Percentiles rank a stretch among this genome's conserved stretches.
Conservation (phyloP, 2,329 filamentous ascomycete genomes). For the Diaporthe destruens region DNA sequence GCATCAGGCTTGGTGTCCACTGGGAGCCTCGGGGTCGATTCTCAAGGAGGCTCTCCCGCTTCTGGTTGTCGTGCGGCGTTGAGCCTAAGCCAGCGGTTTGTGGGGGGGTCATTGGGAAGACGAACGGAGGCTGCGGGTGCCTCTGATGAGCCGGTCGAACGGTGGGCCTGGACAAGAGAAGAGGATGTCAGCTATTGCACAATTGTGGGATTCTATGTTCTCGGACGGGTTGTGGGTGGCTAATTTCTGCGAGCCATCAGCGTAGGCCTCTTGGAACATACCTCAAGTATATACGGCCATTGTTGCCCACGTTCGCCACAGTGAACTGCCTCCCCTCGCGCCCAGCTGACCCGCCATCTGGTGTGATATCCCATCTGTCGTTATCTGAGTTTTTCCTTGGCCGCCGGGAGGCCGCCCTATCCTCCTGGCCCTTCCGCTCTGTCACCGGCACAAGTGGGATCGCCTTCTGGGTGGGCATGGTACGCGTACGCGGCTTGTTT, state of each 20-base stretch:
- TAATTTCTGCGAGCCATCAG: background rate
- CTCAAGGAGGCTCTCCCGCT: constrained; percentile 44
- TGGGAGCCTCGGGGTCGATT: constrained; percentile 52
- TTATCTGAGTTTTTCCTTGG: constrained; percentile 66
- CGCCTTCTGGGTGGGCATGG: constrained; percentile 44
- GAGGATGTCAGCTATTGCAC: background rate
- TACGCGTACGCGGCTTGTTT: constrained; percentile 48
- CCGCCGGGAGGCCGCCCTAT: constrained; percentile 51
- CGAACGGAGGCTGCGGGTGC: constrained; percentile 71
- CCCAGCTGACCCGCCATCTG: constrained; percentile 71
- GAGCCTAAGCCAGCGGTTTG: constrained; percentile 69
- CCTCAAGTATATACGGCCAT: constrained; percentile 86
- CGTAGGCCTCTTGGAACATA: constrained; percentile 56
- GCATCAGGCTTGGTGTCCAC: constrained; percentile 59
- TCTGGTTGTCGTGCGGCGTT: constrained; percentile 50
- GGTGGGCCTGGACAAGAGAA: constrained; percentile 62
- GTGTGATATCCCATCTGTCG: constrained; percentile 67
- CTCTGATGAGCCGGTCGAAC: constrained; percentile 72
- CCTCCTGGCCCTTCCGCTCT: constrained; percentile 60
- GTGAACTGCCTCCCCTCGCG: constrained; percentile 80
- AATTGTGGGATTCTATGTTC: too few relatives aligned
- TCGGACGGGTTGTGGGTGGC: background rate
- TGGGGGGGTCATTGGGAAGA: constrained; percentile 72
- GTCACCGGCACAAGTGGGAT: constrained; percentile 60
- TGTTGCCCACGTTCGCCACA: constrained; percentile 85